Percentiles rank a stretch among this genome's conserved stretches.
Evolutionary conservation across 1,284 basidiomycete species (phyloP).

Genomic region (Psilocybe mexicana): DNA sequence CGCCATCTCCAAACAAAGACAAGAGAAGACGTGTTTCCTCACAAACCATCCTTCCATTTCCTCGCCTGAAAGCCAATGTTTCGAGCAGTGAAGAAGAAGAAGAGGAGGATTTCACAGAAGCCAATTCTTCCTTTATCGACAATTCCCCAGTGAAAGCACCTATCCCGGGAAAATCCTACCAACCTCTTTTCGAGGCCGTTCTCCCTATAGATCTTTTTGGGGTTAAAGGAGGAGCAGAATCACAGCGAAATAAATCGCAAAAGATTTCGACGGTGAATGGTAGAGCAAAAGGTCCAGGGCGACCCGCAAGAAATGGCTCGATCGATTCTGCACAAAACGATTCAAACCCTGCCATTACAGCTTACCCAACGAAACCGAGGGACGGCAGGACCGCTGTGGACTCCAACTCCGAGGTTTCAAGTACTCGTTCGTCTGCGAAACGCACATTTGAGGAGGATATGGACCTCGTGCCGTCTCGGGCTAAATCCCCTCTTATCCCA

Average conservation of each 20-base stretch:
- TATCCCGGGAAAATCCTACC: slow-evolving; percentile 58
- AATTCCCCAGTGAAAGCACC: slow-evolving; percentile 70
- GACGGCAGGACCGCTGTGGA: not conserved
- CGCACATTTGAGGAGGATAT: slow-evolving; percentile 29
- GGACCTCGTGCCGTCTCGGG: slow-evolving; percentile 6
- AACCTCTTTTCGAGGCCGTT: slow-evolving; percentile 59
- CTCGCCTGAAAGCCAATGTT: slow-evolving; percentile 27
- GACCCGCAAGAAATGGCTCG: not conserved
- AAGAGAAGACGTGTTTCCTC: slow-evolving; percentile 58
- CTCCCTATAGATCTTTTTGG: slow-evolving; percentile 30
- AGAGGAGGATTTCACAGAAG: slow-evolving; percentile 38
- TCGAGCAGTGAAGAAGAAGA: slow-evolving; percentile 34
- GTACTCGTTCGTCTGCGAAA: slow-evolving; percentile 28
- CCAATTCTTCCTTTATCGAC: slow-evolving; percentile 54
- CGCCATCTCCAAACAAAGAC: slow-evolving; percentile 74
- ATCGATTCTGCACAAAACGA: not conserved
- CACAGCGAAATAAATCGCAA: not conserved
- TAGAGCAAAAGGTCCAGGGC: not conserved
- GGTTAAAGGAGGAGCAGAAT: slow-evolving; percentile 4
- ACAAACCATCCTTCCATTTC: slow-evolving; percentile 32
- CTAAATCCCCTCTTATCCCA: slow-evolving; percentile 44
- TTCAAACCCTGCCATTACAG: not conserved
- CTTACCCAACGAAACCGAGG: slow-evolving; percentile 1
- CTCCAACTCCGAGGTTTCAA: slow-evolving; percentile 13
- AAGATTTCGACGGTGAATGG: not conserved